Percentiles rank a stretch among this genome's conserved stretches.
Conservation (phyloP, 2,329 filamentous ascomycete species). For the Ophiocordyceps unilateralis region DNA sequence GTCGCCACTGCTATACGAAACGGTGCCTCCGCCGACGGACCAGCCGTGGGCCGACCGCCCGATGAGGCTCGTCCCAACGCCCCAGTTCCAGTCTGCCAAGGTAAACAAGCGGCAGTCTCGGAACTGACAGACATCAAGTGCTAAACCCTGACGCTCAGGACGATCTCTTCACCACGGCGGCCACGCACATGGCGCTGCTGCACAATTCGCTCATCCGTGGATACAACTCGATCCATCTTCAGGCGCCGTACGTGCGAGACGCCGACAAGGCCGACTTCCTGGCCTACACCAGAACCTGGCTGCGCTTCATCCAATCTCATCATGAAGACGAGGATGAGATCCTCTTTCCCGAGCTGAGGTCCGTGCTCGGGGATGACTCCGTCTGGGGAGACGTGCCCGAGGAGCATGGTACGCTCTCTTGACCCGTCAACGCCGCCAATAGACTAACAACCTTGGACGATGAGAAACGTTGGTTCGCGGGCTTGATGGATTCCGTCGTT, state of each 20-base stretch:
- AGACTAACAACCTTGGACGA: neutral
- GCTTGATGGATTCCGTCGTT: slow-evolving; percentile 32
- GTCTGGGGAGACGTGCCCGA: slow-evolving; percentile 34
- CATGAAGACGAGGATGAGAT: slow-evolving; percentile 42
- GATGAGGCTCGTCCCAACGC: slow-evolving; percentile 35
- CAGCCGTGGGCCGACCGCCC: slow-evolving; percentile 34
- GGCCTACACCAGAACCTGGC: slow-evolving; percentile 39
- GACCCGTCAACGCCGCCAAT: neutral
- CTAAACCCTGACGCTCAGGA: slow-evolving; percentile 18
- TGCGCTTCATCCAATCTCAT: slow-evolving; percentile 40
- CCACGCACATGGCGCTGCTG: slow-evolving; percentile 42
- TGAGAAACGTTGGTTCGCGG: slow-evolving; percentile 31
- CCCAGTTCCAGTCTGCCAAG: slow-evolving; percentile 33
- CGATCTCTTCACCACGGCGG: slow-evolving; percentile 40
- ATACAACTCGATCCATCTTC: slow-evolving; percentile 46
- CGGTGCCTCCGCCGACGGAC: slow-evolving; percentile 8
- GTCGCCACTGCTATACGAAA: slow-evolving; percentile 17
- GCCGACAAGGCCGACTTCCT: slow-evolving; percentile 39
- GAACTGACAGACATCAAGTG: too few species aligned
- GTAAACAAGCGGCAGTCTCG: too few species aligned
- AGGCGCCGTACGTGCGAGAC: slow-evolving; percentile 33
- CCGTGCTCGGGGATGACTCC: slow-evolving; percentile 28
- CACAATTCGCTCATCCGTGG: slow-evolving; percentile 47
- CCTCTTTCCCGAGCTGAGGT: slow-evolving; percentile 37
- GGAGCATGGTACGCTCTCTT: slow-evolving; percentile 30